Conservation (phyloP, 257 asterid species). For the Ligustrum vulgare region DNA sequence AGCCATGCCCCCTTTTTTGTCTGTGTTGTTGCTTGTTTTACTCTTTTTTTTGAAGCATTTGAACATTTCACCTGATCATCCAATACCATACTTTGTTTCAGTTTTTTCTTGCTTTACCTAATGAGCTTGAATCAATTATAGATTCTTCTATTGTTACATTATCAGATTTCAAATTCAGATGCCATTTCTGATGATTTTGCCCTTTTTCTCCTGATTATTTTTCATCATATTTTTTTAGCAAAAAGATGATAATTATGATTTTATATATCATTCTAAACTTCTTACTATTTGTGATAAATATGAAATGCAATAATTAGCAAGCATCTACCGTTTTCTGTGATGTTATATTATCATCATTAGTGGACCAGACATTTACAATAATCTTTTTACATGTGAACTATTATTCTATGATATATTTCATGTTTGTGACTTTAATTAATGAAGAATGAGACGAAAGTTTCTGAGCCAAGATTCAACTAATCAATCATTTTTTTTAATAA, state of each 20-base stretch:
- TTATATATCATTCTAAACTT: background rate
- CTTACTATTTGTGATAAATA: background rate
- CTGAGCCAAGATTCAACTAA: too few species aligned
- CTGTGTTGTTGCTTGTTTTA: slow-evolving; percentile 18
- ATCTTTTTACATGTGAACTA: too few species aligned
- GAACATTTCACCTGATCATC: slow-evolving; percentile 15
- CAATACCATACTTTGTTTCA: background rate
- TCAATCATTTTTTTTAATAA: too few species aligned
- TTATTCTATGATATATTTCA: too few species aligned
- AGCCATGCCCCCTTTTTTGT: slow-evolving; percentile 29
- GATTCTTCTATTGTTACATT: background rate
- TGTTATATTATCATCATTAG: too few species aligned
- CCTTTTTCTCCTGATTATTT: background rate
- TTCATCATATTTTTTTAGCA: background rate
- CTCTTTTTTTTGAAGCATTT: slow-evolving; percentile 31
- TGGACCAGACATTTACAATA: too few species aligned
- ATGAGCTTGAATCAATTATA: background rate
- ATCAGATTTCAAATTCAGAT: background rate
- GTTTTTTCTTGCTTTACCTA: background rate
- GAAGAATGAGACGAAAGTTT: too few species aligned
- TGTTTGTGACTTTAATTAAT: too few species aligned
- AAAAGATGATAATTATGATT: background rate
- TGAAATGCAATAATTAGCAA: background rate
- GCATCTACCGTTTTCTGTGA: too few species aligned
- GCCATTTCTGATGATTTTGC: background rate